Percentiles rank a stretch among this genome's conserved stretches.
Conservation (phyloP, 169 alveolate species). For the Theileria equi region DNA sequence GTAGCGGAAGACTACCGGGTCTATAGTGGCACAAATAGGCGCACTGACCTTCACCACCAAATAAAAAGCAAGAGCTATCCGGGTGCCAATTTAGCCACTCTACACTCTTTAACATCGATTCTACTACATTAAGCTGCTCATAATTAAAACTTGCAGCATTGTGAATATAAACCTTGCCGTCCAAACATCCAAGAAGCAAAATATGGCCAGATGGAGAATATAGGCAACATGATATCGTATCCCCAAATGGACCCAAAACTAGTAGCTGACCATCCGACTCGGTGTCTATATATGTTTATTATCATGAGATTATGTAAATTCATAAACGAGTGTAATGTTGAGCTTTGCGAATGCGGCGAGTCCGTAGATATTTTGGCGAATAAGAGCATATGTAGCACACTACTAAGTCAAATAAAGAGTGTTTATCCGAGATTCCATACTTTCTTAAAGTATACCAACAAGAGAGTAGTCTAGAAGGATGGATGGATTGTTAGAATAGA, state of each 20-base stretch:
- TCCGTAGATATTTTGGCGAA: too few relatives aligned
- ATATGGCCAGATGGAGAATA: constrained; percentile 41
- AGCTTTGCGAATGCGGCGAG: too few relatives aligned
- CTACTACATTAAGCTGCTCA: not conserved
- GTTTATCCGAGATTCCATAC: too few relatives aligned
- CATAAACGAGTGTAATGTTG: too few relatives aligned
- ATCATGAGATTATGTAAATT: not conserved
- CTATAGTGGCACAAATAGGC: too few relatives aligned
- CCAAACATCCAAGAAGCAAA: constrained; percentile 40
- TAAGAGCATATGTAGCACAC: too few relatives aligned
- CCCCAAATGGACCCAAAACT: constrained; percentile 48
- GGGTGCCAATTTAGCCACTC: constrained; percentile 41
- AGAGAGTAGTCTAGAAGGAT: too few relatives aligned
- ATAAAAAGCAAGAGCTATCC: constrained; percentile 20
- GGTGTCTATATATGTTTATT: not conserved
- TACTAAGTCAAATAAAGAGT: too few relatives aligned
- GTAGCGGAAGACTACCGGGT: too few relatives aligned
- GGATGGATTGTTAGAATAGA: too few relatives aligned
- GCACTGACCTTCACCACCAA: constrained; percentile 60
- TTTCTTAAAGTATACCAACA: too few relatives aligned
- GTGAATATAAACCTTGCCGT: constrained; percentile 12
- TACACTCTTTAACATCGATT: constrained; percentile 20
- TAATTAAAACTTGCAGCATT: not conserved
- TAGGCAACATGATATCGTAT: constrained; percentile 51
- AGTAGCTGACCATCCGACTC: constrained; percentile 2